Conservation (phyloP, 148 eudicot genomes). For the Persicaria tinctoria region DNA sequence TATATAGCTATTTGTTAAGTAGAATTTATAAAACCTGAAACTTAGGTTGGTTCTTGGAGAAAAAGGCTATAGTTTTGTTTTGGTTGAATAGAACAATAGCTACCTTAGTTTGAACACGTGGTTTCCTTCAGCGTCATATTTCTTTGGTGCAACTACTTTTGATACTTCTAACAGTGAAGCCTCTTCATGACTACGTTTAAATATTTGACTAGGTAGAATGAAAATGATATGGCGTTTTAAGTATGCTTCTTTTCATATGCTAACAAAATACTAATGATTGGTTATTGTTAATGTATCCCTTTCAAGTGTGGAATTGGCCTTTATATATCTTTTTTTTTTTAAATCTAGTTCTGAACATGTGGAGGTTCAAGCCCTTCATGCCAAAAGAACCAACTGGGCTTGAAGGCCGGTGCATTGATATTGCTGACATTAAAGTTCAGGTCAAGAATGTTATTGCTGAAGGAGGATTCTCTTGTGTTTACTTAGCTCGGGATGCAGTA, state of each 20-base stretch:
- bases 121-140: too few species aligned
- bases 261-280: neutral
- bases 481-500: constrained; percentile 76
- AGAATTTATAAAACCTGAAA: neutral
- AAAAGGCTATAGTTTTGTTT: neutral
- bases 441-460: constrained; percentile 80
- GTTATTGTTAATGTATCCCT: too few species aligned
- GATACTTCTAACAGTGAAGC: too few species aligned
- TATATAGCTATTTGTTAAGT: neutral
- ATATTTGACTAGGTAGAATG: neutral
- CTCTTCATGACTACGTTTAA: neutral
- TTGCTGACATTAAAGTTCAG: constrained; percentile 78
- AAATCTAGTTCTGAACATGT: constrained; percentile 38
- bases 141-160: too few species aligned
- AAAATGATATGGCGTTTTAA: neutral
- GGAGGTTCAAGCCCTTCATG: constrained; percentile 83
- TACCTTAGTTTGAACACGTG: neutral
- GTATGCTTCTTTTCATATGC: neutral
- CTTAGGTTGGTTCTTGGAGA: neutral
- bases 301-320: neutral
- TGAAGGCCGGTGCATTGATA: constrained; percentile 86
- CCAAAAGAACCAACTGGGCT: constrained; percentile 90
- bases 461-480: constrained; percentile 97
- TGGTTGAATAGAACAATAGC: neutral
- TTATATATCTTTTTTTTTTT: neutral